Evolutionary conservation across 345 rosid species (phyloP).

Genomic region (Gossypioides kirkii): DNA sequence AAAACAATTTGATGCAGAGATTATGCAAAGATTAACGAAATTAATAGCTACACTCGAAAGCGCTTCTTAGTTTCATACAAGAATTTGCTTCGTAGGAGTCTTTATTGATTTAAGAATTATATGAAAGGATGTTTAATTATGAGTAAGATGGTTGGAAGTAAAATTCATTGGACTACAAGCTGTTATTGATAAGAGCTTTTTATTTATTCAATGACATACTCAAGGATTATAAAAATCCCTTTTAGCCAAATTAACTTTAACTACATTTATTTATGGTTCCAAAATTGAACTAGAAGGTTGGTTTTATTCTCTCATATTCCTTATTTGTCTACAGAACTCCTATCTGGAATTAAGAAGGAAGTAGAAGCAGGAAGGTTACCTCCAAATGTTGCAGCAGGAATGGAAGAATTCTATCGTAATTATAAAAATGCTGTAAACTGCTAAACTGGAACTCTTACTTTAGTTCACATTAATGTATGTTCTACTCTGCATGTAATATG

Average conservation of each 20-base stretch:
- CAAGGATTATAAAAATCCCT: background rate
- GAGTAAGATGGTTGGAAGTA: background rate
- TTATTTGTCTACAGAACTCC: conserved; percentile 50
- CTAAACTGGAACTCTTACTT: conserved; percentile 29
- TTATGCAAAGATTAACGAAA: background rate
- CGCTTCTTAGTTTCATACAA: background rate
- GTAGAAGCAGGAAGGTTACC: conserved; percentile 69
- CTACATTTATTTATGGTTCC: background rate
- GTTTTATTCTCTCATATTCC: conserved; percentile 17
- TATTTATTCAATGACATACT: background rate
- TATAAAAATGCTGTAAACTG: conserved; percentile 82
- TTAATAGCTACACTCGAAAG: background rate
- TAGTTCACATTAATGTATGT: conserved; percentile 13
- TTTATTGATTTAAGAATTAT: background rate
- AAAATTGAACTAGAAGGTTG: background rate
- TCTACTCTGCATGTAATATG: background rate
- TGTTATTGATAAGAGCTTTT: background rate
- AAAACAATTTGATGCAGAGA: background rate
- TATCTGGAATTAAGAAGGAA: conserved; percentile 70
- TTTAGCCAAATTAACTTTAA: background rate
- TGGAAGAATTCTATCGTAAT: conserved; percentile 81
- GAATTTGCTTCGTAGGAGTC: background rate
- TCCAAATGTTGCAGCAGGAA: conserved; percentile 64
- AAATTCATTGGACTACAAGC: background rate
- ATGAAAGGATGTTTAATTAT: background rate